These are phyloP conservation scores for Citeromyces siamensis DNA, from an alignment of 1,139 yeast species.

Conservation along the genomic window DNA sequence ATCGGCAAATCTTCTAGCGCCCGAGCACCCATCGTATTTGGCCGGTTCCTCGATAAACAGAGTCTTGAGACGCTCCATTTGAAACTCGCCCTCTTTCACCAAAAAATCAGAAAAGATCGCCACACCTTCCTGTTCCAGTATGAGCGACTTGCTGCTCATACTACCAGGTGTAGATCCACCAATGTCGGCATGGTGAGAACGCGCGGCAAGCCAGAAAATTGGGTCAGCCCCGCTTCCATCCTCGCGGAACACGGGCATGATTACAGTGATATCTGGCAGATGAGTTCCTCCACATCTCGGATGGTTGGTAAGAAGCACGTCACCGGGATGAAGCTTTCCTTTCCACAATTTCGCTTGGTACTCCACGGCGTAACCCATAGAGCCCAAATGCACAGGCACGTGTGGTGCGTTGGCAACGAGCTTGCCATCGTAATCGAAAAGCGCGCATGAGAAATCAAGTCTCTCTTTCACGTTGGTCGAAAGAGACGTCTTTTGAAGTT, in stretches of 20 bases:
- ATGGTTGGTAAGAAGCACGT: slow-evolving; percentile 44
- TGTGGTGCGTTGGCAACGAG: slow-evolving; percentile 56
- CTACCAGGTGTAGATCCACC: slow-evolving; percentile 61
- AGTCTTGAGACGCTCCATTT: slow-evolving; percentile 33
- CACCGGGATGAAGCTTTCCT: slow-evolving; percentile 39
- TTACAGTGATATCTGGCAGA: slow-evolving; percentile 68
- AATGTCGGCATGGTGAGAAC: slow-evolving; percentile 62
- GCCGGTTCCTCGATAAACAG: slow-evolving; percentile 38
- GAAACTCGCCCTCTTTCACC: slow-evolving; percentile 42
- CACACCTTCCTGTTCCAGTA: slow-evolving; percentile 55
- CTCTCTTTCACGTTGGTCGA: slow-evolving; percentile 51
- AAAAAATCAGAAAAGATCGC: slow-evolving; percentile 42
- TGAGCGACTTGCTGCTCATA: slow-evolving; percentile 51
- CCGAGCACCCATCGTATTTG: slow-evolving; percentile 44
- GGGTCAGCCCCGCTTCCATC: slow-evolving; percentile 20
- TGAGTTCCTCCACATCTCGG: slow-evolving; percentile 55
- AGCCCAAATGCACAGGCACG: slow-evolving; percentile 51
- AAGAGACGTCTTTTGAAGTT: slow-evolving; percentile 47
- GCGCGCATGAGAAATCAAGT: slow-evolving; percentile 49
- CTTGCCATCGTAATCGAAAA: slow-evolving; percentile 42
- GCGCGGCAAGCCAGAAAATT: slow-evolving; percentile 48
- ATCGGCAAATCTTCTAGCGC: slow-evolving; percentile 46
- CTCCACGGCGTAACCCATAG: slow-evolving; percentile 49
- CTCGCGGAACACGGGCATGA: slow-evolving; percentile 44
- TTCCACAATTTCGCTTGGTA: slow-evolving; percentile 39